Base-by-base conservation (phyloP, 495 filamentous ascomycete species). In the Penicillium steckii region DNA sequence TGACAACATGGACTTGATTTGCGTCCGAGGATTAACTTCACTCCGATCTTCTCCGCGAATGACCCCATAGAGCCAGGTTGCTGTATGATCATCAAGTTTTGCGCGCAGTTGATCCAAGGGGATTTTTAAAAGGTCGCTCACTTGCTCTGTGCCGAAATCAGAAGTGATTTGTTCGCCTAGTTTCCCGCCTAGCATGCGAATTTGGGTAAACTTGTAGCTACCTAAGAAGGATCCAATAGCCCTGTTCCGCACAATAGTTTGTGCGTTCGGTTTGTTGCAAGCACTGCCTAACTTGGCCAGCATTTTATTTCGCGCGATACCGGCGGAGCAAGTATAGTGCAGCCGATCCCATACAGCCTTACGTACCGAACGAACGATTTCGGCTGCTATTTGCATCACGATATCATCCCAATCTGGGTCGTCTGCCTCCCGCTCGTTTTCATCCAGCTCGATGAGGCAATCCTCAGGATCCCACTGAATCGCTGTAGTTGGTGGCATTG, bases 1-100 rank as follows among this genome's bases (percentile, higher is more conserved):
- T 2, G 90, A 95, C n/a, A 97, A 80, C 94, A 98, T 98, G 18
- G 88, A 92, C 63, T 97, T 97, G 66, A 96, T 95, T 60, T 91
- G 88, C 10, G 91, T 96, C 51, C 94, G 82, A 29, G 91, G 79
- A 60, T 90, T 96, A 57, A 97, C 91, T 70, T 96, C 91, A 62
- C 86, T 95, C 33, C 72, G 67, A 65, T 98, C 94, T 45, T 90
- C 84, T 1, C 94, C 94, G 0, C 95, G 85, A 37, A 97, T 85
- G 17, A 86, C 85, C 46, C 87, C 80, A 71, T 95, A 92, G 19
- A 98, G 77, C 91, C 93, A 97, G 6, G 81, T 73, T 13, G 90
- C 92, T 2, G 86, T 95, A 32, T 96, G 90, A 46, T 95, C 90
- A 22, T 91, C 89, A 10, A 98, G 64, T 57, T 85, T 87, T 29